Conservation (phyloP, 2,329 filamentous ascomycete species). For the Aspergillus jensenii region DNA sequence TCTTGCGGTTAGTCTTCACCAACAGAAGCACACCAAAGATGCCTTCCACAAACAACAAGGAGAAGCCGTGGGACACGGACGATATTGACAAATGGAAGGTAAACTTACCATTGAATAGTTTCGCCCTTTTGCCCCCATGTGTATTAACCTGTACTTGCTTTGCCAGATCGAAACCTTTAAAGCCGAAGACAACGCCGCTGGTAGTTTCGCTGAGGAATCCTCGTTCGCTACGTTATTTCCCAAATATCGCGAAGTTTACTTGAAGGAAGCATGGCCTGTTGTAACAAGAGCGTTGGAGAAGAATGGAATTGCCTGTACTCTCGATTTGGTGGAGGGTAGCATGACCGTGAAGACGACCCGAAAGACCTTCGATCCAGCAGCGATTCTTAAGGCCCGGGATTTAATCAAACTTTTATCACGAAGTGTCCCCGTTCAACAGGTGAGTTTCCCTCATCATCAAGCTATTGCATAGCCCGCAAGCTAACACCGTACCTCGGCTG, state of each 20-base stretch:
- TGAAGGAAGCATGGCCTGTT: conserved; percentile 89
- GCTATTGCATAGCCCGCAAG: neutral
- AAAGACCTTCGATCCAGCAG: conserved; percentile 86
- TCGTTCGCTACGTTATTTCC: conserved; percentile 83
- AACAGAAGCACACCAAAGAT: conserved; percentile 49
- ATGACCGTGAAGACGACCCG: conserved; percentile 96
- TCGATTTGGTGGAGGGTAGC: conserved; percentile 91
- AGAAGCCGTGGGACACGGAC: conserved; percentile 94
- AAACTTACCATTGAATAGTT: neutral
- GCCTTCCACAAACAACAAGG: conserved; percentile 85
- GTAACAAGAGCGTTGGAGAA: conserved; percentile 86
- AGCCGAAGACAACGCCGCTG: conserved; percentile 77
- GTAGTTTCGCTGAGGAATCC: conserved; percentile 89
- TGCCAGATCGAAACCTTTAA: conserved; percentile 75
- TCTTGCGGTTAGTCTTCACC: conserved; percentile 3
- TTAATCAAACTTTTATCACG: conserved; percentile 89
- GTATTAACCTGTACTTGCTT: conserved; percentile 10
- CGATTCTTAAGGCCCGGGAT: conserved; percentile 91
- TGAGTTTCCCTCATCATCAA: conserved; percentile 13
- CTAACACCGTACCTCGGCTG: neutral
- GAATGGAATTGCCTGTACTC: conserved; percentile 80
- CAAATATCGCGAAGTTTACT: conserved; percentile 92
- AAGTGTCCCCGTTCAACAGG: conserved; percentile 85
- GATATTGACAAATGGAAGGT: conserved; percentile 97
- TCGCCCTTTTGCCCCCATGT: neutral